phyloP scores from a whole-genome alignment of 495 filamentous ascomycete species.

The Aspergillus haitiensis region DNA sequence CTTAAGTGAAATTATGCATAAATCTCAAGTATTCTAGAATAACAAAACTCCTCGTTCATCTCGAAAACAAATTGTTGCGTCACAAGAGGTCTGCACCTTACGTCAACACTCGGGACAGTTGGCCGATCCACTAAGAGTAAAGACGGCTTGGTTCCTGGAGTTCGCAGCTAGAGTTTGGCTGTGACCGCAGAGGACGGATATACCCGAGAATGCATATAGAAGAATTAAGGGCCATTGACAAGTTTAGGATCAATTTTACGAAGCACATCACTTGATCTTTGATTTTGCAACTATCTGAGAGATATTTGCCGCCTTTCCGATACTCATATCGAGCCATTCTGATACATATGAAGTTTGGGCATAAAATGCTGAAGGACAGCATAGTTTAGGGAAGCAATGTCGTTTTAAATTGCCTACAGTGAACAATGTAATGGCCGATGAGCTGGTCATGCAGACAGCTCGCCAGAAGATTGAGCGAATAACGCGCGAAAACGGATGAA shows the following conservation, averaged over 20 bases:
- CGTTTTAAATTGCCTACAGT: too few relatives aligned
- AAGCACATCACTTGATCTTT: not conserved
- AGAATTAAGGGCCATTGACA: not conserved
- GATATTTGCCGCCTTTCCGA: not conserved
- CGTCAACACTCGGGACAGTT: constrained; percentile 6
- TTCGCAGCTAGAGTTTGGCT: constrained; percentile 2
- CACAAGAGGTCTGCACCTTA: not conserved
- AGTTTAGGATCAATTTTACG: not conserved
- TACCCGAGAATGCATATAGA: constrained; percentile 1
- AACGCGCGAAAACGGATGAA: not conserved
- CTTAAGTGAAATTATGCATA: too few relatives aligned
- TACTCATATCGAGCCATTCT: not conserved
- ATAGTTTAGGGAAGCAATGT: too few relatives aligned
- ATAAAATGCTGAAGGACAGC: not conserved
- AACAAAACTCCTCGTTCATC: not conserved
- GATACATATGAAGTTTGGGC: not conserved
- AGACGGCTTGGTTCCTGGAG: constrained; percentile 4
- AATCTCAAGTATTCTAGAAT: too few relatives aligned
- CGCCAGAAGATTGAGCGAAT: not conserved
- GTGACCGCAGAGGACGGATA: not conserved
- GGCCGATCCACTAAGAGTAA: not conserved
- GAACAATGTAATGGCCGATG: not conserved
- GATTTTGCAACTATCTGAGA: not conserved
- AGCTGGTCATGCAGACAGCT: not conserved
- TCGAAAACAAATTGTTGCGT: not conserved